phyloP scores from a whole-genome alignment of 352 stramenopile species.

The Globisporangium carolinianum region DNA sequence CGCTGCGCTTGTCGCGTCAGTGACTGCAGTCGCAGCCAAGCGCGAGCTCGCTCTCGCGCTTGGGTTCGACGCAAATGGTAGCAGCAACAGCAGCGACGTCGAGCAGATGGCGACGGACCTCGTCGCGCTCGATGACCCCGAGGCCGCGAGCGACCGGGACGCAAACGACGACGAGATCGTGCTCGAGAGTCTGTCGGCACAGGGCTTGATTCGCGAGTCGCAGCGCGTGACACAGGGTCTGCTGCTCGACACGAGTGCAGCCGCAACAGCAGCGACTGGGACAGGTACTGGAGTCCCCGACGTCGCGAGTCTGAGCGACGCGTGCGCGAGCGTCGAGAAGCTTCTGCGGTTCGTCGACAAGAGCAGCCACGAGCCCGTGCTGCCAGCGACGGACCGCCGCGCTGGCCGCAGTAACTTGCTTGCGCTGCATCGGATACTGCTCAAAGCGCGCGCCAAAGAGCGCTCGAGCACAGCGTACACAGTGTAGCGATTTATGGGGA shows the following conservation, averaged over 20 bases:
- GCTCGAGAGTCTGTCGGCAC: slow-evolving; percentile 45
- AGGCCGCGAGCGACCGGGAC: slow-evolving; percentile 11
- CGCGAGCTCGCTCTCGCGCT: slow-evolving; percentile 21
- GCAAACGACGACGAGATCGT: slow-evolving; percentile 57
- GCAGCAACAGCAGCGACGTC: slow-evolving; percentile 4
- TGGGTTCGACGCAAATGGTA: slow-evolving; percentile 24
- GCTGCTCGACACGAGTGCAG: slow-evolving; percentile 9
- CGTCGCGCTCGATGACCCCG: slow-evolving; percentile 33
- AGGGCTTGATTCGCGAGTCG: slow-evolving; percentile 43
- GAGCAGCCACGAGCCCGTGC: slow-evolving; percentile 13
- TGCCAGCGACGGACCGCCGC: slow-evolving; percentile 27
- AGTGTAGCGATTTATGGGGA: slow-evolving; percentile 3
- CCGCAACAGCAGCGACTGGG: neutral
- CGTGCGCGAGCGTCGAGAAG: slow-evolving; percentile 27
- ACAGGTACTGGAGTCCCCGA: neutral
- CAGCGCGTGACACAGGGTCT: slow-evolving; percentile 19
- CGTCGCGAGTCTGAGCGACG: slow-evolving; percentile 28
- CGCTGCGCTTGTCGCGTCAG: slow-evolving; percentile 18
- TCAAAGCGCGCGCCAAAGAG: slow-evolving; percentile 42
- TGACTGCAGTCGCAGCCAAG: slow-evolving; percentile 17
- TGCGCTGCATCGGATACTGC: slow-evolving; percentile 40
- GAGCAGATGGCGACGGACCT: slow-evolving; percentile 30
- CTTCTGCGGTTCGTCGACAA: slow-evolving; percentile 40
- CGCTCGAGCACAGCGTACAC: slow-evolving; percentile 17
- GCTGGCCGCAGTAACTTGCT: slow-evolving; percentile 35